Conservation (phyloP, 208 protist species). For the Kentomonas sorsogonicus region DNA sequence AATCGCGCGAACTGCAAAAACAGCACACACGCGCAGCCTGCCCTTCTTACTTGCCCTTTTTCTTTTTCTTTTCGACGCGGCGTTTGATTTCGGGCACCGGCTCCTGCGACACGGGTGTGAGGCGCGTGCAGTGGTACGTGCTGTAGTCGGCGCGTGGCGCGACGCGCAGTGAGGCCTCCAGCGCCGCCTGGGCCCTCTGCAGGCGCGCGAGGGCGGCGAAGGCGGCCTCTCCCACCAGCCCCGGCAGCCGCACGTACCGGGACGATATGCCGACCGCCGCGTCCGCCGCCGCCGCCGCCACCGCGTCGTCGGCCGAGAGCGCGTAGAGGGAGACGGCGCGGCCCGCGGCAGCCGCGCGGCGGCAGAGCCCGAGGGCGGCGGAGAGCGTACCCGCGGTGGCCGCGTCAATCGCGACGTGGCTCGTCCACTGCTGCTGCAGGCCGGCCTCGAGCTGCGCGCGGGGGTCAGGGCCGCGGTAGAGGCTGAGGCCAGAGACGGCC, state of each 20-base stretch:
- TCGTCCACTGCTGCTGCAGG: conserved; percentile 3
- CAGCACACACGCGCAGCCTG: not conserved
- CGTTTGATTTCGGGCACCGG: conserved; percentile 68
- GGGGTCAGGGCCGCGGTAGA: not conserved
- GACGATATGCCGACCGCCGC: conserved; percentile 10
- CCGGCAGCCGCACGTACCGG: too few relatives aligned
- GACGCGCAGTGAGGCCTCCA: not conserved
- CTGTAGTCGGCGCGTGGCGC: not conserved
- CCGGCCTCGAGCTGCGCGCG: not conserved
- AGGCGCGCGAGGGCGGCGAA: conserved; percentile 10
- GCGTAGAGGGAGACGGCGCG: not conserved
- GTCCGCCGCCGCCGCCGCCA: conserved; percentile 13
- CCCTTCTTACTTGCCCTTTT: conserved; percentile 20
- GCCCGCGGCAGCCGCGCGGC: not conserved
- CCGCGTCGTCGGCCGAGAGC: conserved; percentile 15
- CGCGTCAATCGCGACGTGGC: too few relatives aligned
- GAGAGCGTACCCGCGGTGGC: too few relatives aligned
- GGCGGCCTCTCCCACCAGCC: too few relatives aligned
- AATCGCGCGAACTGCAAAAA: not conserved
- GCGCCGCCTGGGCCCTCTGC: conserved; percentile 12
- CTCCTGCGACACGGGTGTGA: conserved; percentile 12
- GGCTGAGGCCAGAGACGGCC: conserved; percentile 7
- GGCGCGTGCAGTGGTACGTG: conserved; percentile 5
- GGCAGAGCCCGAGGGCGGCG: not conserved
- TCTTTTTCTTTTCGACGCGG: conserved; percentile 60